Evolutionary conservation across 2,329 filamentous ascomycete genomes (phyloP).

Genomic region (Colletotrichum plurivorum): DNA sequence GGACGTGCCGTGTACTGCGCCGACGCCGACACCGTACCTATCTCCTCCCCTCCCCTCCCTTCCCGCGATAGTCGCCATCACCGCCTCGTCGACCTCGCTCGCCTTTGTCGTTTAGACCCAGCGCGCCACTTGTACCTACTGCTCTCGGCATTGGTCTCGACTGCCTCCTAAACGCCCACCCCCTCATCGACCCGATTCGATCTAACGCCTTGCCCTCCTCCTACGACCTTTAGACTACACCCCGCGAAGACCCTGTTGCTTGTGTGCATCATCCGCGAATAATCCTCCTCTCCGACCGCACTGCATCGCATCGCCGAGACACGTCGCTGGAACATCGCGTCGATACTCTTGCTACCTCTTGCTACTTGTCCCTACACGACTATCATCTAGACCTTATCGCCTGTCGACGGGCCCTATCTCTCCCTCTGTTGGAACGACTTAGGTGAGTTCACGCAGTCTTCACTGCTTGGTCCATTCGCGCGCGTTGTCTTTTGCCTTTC

Average conservation of each 20-base stretch:
- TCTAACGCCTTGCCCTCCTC: conserved; percentile 6
- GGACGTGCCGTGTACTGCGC: conserved; percentile 10
- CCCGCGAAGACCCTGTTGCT: conserved; percentile 14
- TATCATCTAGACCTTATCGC: conserved; percentile 15
- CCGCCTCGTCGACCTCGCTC: conserved; percentile 12
- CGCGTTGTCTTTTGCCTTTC: not conserved
- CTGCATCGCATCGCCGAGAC: conserved; percentile 7
- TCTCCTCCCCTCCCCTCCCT: conserved; percentile 4
- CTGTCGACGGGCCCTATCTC: conserved; percentile 16
- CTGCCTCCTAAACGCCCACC: conserved; percentile 4
- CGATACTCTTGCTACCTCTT: conserved; percentile 1
- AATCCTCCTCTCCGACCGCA: conserved; percentile 4
- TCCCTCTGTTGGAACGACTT: conserved; percentile 24
- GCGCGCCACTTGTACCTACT: conserved; percentile 13
- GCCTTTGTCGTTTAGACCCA: conserved; percentile 12
- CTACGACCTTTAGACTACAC: not conserved
- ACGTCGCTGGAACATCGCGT: conserved; percentile 20
- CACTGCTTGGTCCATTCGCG: not conserved
- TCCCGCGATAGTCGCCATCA: conserved; percentile 31
- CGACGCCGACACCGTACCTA: conserved; percentile 12
- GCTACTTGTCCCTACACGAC: not conserved
- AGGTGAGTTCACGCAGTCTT: conserved; percentile 20
- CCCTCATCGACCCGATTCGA: conserved; percentile 12
- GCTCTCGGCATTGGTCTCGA: conserved; percentile 15
- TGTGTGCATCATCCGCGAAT: conserved; percentile 21